Conservation (phyloP, 129 eudicot genomes). For the Artemisia argyi region DNA sequence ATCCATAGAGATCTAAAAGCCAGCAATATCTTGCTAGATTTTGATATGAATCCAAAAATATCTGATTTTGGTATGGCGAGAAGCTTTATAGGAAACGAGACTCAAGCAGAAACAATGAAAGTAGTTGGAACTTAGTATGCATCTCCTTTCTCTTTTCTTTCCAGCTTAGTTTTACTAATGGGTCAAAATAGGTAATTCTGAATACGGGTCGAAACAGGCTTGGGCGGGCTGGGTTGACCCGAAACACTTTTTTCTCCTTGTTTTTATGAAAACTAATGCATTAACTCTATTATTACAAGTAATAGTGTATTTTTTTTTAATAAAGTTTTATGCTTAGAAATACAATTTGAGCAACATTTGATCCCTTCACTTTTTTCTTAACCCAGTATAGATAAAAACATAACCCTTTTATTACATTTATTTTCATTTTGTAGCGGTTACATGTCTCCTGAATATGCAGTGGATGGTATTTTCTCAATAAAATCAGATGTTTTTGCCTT, state of each 20-base stretch:
- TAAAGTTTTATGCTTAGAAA: not conserved
- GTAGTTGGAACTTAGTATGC: slow-evolving; percentile 59
- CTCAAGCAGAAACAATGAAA: slow-evolving; percentile 44
- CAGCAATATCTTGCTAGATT: slow-evolving; percentile 47
- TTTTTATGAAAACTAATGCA: not conserved
- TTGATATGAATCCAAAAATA: slow-evolving; percentile 43
- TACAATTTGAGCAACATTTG: not conserved
- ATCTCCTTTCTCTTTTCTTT: slow-evolving; percentile 16
- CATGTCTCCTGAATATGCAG: slow-evolving; percentile 47
- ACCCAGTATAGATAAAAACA: too few species aligned
- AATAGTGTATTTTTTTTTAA: not conserved
- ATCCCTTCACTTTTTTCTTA: not conserved
- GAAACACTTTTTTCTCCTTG: not conserved
- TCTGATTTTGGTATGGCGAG: slow-evolving; percentile 60
- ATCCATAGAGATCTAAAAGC: slow-evolving; percentile 48
- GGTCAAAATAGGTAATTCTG: not conserved
- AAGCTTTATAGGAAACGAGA: slow-evolving; percentile 46
- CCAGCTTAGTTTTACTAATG: not conserved
- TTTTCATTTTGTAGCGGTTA: slow-evolving; percentile 32
- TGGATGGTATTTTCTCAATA: slow-evolving; percentile 38
- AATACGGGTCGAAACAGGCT: not conserved
- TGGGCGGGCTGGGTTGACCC: not conserved
- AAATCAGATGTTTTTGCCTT: slow-evolving; percentile 44
- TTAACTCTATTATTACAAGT: not conserved
- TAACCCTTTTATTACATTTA: not conserved